phyloP scores from a whole-genome alignment of 768 basidiomycete genomes.

The Russula virescens region DNA sequence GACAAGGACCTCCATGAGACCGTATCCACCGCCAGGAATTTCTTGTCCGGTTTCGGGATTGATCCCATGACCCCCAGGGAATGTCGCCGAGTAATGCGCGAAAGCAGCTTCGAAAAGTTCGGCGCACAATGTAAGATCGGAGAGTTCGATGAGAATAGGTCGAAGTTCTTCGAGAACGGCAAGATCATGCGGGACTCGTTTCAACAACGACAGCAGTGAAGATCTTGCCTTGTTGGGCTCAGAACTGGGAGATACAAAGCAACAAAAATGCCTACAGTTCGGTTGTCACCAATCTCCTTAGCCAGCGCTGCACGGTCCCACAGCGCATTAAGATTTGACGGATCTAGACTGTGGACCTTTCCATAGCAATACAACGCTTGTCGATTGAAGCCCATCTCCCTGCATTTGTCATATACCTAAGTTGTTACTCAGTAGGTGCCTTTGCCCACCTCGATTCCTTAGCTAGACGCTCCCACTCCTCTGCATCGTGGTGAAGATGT shows the following conservation, averaged over 20 bases:
- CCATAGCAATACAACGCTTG: conserved; percentile 91
- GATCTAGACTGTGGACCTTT: conserved; percentile 74
- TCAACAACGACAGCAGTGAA: conserved; percentile 66
- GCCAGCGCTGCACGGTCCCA: conserved; percentile 88
- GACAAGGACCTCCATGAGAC: conserved; percentile 65
- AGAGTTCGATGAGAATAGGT: conserved; percentile 67
- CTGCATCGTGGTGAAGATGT: conserved; percentile 75
- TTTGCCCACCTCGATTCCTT: conserved; percentile 59
- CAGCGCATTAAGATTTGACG: conserved; percentile 74
- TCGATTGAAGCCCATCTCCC: conserved; percentile 66
- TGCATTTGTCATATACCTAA: conserved; percentile 24
- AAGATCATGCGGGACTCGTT: conserved; percentile 72
- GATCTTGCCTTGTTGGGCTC: conserved; percentile 40
- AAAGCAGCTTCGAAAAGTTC: conserved; percentile 69
- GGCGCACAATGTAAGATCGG: conserved; percentile 60
- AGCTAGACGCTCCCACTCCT: conserved; percentile 85
- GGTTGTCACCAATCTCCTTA: conserved; percentile 64
- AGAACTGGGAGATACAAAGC: neutral
- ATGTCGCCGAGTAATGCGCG: conserved; percentile 51
- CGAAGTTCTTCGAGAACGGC: conserved; percentile 74
- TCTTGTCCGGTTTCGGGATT: conserved; percentile 26
- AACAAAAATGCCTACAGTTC: conserved; percentile 44
- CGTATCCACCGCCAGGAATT: conserved; percentile 39
- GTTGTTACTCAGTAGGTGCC: neutral
- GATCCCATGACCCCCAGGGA: conserved; percentile 45